Percentiles rank a stretch among this genome's conserved stretches.
Evolutionary conservation across 805 yeast genomes (phyloP).

Genomic region (Starmera quercuum): DNA sequence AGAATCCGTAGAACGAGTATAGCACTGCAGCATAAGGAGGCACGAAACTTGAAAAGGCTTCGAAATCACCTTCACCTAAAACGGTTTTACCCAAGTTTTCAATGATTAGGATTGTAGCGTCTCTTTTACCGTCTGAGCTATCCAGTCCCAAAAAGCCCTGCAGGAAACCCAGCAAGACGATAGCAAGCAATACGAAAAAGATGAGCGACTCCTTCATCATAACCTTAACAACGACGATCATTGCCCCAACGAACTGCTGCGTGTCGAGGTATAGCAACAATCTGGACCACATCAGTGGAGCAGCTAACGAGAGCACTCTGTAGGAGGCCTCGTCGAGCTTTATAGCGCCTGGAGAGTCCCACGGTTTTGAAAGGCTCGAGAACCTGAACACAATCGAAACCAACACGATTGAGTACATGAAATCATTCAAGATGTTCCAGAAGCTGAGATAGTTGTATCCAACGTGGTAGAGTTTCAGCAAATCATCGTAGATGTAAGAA

Average conservation of each 20-base stretch:
- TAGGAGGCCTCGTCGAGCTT: constrained; percentile 51
- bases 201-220: constrained; percentile 85
- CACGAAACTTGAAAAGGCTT: constrained; percentile 61
- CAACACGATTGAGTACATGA: constrained; percentile 49
- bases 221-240: constrained; percentile 76
- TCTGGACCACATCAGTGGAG: constrained; percentile 85
- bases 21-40: constrained; percentile 81
- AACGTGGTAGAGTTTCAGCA: constrained; percentile 64
- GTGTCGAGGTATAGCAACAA: constrained; percentile 71
- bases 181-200: constrained; percentile 64
- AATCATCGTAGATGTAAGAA: constrained; percentile 63
- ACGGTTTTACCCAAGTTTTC: constrained; percentile 63
- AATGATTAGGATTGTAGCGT: constrained; percentile 59
- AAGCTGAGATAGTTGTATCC: constrained; percentile 68
- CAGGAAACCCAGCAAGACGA: constrained; percentile 71
- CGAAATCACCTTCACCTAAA: constrained; percentile 67
- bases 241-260: constrained; percentile 75
- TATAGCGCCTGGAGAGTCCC: constrained; percentile 19
- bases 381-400: constrained; percentile 50
- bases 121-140: constrained; percentile 78
- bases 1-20: constrained; percentile 70
- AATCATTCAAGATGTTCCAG: constrained; percentile 72
- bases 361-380: constrained; percentile 20
- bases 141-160: constrained; percentile 87
- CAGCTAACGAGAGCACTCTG: constrained; percentile 66